Evolutionary conservation across 352 stramenopile species (phyloP).

Genomic region (Globisporangium canariense): DNA sequence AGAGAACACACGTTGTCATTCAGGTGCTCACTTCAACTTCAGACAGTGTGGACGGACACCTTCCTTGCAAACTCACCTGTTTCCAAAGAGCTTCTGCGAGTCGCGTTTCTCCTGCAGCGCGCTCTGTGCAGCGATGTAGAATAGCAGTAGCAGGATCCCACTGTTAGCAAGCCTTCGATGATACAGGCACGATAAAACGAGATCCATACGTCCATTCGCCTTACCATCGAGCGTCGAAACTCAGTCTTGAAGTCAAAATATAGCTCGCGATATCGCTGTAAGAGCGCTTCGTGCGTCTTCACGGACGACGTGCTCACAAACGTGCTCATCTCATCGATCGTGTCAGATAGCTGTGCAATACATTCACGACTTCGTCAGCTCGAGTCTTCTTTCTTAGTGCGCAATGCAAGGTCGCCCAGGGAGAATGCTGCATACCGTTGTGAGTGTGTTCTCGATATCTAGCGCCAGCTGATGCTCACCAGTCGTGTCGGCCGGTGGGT

Average conservation of each 20-base stretch:
- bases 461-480: conserved; percentile 61
- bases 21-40: neutral
- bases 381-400: neutral
- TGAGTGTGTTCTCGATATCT: conserved; percentile 78
- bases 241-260: conserved; percentile 95
- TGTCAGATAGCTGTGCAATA: conserved; percentile 61
- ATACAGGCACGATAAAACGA: neutral
- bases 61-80: conserved; percentile 36
- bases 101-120: conserved; percentile 80
- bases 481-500: conserved; percentile 48
- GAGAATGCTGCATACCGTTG: conserved; percentile 31
- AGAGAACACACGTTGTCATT: neutral
- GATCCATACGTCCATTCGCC: neutral
- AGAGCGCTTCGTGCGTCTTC: conserved; percentile 83
- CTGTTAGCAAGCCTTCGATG: neutral
- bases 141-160: neutral
- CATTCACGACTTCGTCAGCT: neutral
- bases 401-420: too few species aligned
- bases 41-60: neutral
- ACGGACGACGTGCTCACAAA: conserved; percentile 62
- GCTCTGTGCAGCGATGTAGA: conserved; percentile 36
- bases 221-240: conserved; percentile 88
- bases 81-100: conserved; percentile 77
- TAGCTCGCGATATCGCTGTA: conserved; percentile 95
- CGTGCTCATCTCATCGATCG: conserved; percentile 85